Conservation (phyloP, 2,329 filamentous ascomycete genomes). For the Colletotrichum noveboracense region DNA sequence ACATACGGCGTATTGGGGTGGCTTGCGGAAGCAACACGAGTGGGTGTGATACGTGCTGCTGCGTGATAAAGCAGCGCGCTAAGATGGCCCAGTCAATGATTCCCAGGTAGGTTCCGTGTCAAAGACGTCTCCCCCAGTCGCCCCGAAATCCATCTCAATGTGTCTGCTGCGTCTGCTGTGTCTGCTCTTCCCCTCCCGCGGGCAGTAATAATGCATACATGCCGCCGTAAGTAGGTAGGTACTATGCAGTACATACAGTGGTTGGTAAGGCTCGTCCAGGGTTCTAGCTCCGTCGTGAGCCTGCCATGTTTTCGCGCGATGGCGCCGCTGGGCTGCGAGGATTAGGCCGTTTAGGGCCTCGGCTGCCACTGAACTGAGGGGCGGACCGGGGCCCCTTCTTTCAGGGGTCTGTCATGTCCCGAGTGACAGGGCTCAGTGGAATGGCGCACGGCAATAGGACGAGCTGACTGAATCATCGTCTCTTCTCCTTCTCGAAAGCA, state of each 20-base stretch:
- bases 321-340: neutral
- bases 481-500: neutral
- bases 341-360: neutral
- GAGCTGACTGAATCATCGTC: neutral
- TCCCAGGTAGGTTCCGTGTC: neutral
- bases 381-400: neutral
- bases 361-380: neutral
- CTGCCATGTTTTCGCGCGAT: neutral
- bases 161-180: neutral
- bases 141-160: neutral
- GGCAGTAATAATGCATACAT: neutral
- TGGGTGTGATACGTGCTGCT: neutral
- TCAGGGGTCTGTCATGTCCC: constrained; percentile 6
- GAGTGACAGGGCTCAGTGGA: constrained; percentile 8
- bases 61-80: neutral
- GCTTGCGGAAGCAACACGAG: neutral
- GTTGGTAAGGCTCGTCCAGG: neutral
- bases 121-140: neutral
- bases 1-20: neutral
- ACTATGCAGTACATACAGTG: neutral
- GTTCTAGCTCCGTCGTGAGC: neutral
- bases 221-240: neutral
- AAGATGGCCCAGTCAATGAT: neutral
- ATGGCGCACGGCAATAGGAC: neutral
- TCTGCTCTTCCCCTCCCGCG: neutral